Evolutionary conservation across 768 basidiomycete species (phyloP), one percentile per base, ranked within the genome.

Genomic region (Cyclocybe aegerita): DNA sequence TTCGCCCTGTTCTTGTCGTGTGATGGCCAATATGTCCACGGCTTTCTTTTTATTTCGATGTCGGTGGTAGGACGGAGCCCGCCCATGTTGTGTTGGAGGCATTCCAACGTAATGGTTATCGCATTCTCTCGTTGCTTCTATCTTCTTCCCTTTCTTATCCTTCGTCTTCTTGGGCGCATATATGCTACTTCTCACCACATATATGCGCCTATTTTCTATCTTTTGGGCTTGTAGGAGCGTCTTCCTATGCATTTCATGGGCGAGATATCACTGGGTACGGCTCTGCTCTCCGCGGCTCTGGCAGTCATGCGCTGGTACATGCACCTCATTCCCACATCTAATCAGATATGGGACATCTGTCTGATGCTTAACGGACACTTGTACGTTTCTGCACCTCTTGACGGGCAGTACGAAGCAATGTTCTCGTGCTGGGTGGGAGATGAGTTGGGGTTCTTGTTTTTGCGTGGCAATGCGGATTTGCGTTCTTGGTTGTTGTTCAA

Each of bases 341-440:
- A 65, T 71, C 69, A 64, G 72, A 74, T 73, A 62, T 61, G 59
- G 34, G 41, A 15, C 14, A 8, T 39, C 37, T 35, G 12, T 46
- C 35, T 46, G 12, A 12, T 32, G 11, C 23, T 16, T 35, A 23
- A 23, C 23, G 23, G 23, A 23, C 23, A 23, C 23, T 23, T 23
- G 23, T 23, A 23, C 23, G 23, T 23, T 23, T 23, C 23, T 23
- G 23, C 4, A 4, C 23, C 23, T 23, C 23, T 23, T 23, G 2
- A 23, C 23, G 23, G 23, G 23, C 23, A 23, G 23, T 4, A 23
- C 23, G 23, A 23, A 23, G 23, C 23, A 23, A 23, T 38, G 9
- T 39, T 23, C 41, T n/a, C 33, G 12, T 15, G 14, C 48, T 42
- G 39, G 46, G 39, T 41, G 23, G 23, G 4, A 16, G 35, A 29